Conservation (phyloP, 2,329 filamentous ascomycete genomes). For the Aciculosporium take region DNA sequence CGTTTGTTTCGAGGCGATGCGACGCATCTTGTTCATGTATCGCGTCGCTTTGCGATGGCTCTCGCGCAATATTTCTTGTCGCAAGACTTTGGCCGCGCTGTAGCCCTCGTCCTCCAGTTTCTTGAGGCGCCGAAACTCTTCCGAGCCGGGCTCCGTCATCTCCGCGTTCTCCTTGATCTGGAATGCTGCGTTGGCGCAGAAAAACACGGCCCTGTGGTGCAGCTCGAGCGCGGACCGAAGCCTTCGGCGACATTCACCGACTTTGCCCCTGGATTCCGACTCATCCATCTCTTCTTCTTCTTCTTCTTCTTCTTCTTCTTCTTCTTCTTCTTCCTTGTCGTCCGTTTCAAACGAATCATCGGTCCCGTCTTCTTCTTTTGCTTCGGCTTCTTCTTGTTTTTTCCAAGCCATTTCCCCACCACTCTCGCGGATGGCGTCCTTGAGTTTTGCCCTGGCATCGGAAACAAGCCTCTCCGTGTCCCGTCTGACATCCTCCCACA, state of each 20-base stretch:
- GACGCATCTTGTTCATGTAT: conserved; percentile 48
- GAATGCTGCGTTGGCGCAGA: conserved; percentile 68
- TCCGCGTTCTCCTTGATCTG: conserved; percentile 63
- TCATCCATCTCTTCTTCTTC: conserved; percentile 16
- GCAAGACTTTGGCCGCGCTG: conserved; percentile 60
- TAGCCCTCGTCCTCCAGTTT: conserved; percentile 59
- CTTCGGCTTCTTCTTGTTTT: conserved; percentile 4
- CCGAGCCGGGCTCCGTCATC: conserved; percentile 50
- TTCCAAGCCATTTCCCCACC: conserved; percentile 2
- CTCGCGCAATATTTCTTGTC: conserved; percentile 62
- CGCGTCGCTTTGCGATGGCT: conserved; percentile 20
- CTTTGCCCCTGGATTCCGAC: conserved; percentile 22
- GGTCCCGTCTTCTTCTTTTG: conserved; percentile 3
- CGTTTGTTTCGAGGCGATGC: conserved; percentile 34
- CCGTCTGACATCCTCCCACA: conserved; percentile 49
- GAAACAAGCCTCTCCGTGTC: conserved; percentile 39
- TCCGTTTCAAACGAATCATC: conserved; percentile 16
- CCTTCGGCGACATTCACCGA: conserved; percentile 45
- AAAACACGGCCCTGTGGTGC: conserved; percentile 72
- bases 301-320: conserved; percentile 4
- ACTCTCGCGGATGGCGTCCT: conserved; percentile 29
- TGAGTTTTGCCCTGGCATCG: conserved; percentile 50
- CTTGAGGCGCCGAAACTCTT: conserved; percentile 52
- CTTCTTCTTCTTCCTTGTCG: conserved; percentile 13
- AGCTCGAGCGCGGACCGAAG: conserved; percentile 64